Evolutionary conservation across 169 alveolate species (phyloP).

Genomic region (Cardiosporidium cionae): DNA sequence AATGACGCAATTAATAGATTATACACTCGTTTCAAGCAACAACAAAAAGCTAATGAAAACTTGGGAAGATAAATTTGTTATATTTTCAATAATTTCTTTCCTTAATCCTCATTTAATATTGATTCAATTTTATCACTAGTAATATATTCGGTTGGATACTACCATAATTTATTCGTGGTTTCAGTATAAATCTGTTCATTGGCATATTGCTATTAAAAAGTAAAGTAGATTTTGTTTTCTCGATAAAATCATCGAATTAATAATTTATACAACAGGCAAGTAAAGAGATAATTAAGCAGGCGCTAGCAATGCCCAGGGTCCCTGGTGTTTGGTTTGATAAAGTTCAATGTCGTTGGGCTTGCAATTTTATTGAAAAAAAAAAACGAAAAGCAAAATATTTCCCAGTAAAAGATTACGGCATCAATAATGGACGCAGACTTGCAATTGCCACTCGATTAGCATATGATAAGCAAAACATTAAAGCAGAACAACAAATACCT

Average conservation of each 20-base stretch:
- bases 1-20: too few species aligned
- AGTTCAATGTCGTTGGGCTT: constrained; percentile 38
- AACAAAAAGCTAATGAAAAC: too few species aligned
- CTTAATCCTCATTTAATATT: too few species aligned
- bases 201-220: too few species aligned
- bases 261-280: constrained; percentile 29
- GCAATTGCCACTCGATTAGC: neutral
- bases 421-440: neutral
- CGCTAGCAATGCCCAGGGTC: constrained; percentile 24
- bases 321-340: constrained; percentile 42
- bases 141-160: too few species aligned
- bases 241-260: neutral
- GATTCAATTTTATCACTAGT: too few species aligned
- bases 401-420: neutral
- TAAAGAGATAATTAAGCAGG: constrained; percentile 29
- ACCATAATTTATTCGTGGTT: too few species aligned
- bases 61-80: too few species aligned
- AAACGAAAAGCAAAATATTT: neutral
- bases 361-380: constrained; percentile 14
- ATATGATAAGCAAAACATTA: constrained; percentile 1
- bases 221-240: too few species aligned
- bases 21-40: too few species aligned
- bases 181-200: too few species aligned
- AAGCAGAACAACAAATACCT: neutral
- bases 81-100: too few species aligned